A percentile compares a stretch with the other conserved stretches of the same genome.
Evolutionary conservation across 305 asterid species (phyloP).

Genomic region (Solanum aculeatissimum): DNA sequence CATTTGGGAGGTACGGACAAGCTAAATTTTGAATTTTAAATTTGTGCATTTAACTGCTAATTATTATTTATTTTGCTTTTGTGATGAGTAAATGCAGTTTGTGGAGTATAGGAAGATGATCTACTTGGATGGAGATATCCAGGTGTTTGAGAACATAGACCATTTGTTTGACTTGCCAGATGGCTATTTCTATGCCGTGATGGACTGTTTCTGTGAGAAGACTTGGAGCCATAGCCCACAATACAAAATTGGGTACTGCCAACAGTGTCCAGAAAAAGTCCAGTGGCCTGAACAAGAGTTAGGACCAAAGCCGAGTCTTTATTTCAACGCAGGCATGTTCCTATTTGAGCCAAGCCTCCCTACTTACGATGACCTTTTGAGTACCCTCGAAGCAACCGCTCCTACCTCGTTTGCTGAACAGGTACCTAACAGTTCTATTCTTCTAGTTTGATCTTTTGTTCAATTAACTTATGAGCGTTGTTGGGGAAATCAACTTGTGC

Average conservation of each 20-base stretch:
- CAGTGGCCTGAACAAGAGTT: neutral
- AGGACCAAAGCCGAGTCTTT: neutral
- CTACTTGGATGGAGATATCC: conserved; percentile 9
- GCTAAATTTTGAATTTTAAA: neutral
- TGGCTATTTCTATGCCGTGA: neutral
- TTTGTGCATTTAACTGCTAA: neutral
- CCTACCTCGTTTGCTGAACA: conserved; percentile 5
- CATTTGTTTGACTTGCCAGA: conserved; percentile 2
- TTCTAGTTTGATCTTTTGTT: neutral
- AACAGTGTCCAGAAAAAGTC: neutral
- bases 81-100: neutral
- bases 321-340: conserved; percentile 6
- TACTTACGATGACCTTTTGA: neutral
- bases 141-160: conserved; percentile 3
- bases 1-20: neutral
- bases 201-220: conserved; percentile 7
- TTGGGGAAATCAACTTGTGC: neutral
- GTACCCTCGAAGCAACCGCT: neutral
- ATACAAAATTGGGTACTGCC: neutral
- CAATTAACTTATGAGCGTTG: neutral
- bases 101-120: conserved; percentile 9
- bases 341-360: neutral
- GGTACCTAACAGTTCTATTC: neutral
- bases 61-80: neutral
- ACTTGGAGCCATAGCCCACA: neutral